These are phyloP conservation scores for Dioszegia crocea DNA, from an alignment of 768 basidiomycete genomes.

Conservation along the genomic window DNA sequence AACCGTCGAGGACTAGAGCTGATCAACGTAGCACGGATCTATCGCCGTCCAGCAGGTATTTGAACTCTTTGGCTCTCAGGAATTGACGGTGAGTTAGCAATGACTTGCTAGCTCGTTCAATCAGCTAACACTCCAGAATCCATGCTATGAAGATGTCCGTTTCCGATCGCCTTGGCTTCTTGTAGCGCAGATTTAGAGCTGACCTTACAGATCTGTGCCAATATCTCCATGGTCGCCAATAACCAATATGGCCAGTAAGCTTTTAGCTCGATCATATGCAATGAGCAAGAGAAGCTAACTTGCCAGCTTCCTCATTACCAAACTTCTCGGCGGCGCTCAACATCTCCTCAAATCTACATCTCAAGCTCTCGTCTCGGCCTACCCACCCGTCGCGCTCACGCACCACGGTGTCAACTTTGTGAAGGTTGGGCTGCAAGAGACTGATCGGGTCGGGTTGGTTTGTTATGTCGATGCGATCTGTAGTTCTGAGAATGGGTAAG, in stretches of 20 bases:
- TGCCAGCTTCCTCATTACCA: slow-evolving; percentile 44
- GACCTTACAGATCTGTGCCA: slow-evolving; percentile 27
- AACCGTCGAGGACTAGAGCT: neutral
- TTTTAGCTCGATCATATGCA: neutral
- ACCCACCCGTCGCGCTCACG: slow-evolving; percentile 40
- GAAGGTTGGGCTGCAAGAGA: slow-evolving; percentile 34
- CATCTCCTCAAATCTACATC: slow-evolving; percentile 23
- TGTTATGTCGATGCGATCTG: slow-evolving; percentile 42
- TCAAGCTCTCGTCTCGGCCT: slow-evolving; percentile 37
- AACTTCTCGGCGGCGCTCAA: slow-evolving; percentile 37
- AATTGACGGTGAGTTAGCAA: slow-evolving; percentile 33
- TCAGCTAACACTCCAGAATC: slow-evolving; percentile 21
- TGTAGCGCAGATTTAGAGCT: too few relatives aligned
- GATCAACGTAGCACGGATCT: slow-evolving; percentile 28
- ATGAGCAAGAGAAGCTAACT: neutral
- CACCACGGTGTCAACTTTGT: slow-evolving; percentile 47
- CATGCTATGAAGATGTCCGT: slow-evolving; percentile 36
- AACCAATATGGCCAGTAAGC: slow-evolving; percentile 47
- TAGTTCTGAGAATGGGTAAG: slow-evolving; percentile 32
- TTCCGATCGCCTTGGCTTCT: too few relatives aligned
- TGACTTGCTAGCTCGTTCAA: too few relatives aligned
- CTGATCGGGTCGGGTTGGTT: slow-evolving; percentile 24
- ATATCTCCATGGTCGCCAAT: slow-evolving; percentile 42
- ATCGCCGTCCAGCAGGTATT: slow-evolving; percentile 48
- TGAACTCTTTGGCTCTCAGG: slow-evolving; percentile 39